Base-by-base conservation (phyloP, 2,329 filamentous ascomycete species). In the Sarocladiaceae sp. region DNA sequence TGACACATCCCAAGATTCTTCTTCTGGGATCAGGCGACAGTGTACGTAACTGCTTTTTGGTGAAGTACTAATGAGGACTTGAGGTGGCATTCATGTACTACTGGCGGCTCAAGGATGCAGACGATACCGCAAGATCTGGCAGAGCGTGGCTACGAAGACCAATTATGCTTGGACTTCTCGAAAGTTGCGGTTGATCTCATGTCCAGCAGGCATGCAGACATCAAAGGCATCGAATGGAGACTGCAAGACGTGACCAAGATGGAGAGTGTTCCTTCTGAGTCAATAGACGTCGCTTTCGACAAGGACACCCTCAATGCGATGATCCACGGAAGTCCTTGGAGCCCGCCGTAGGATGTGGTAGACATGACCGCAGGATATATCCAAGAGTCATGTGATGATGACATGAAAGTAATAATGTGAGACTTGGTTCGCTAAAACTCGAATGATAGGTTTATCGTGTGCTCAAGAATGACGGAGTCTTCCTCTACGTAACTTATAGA, bases 21-120 rank as follows among this genome's bases (percentile, higher is more conserved):
- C 79, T 83, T 62, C 65, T 83, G 4, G 80, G 79, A 0, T 80
- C 73, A 8, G 80, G 80, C 7, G 78, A 83, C 57, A 83, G 79
- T 61, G 79, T 81, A 60, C 18, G 69, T 66, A n/a, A n/a, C n/a
- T n/a, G n/a, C n/a, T n/a, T n/a, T n/a, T n/a, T n/a, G n/a, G n/a
- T n/a, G n/a, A n/a, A n/a, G n/a, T n/a, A n/a, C n/a, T n/a, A n/a
- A n/a, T n/a, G n/a, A n/a, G n/a, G n/a, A n/a, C n/a, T n/a, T n/a
- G n/a, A n/a, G n/a, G n/a, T n/a, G n/a, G n/a, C n/a, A 15, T 18
- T 40, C 15, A 17, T 18, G 39, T n/a, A 17, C 26, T 17, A 11
- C 17, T 10, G 8, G 25, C 35, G 37, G 18, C 39, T 26, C 44
- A 22, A 50, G 22, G 22, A 18, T 20, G 26, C 22, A 83, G 78